These are phyloP conservation scores for Phytophthora rubi DNA, from an alignment of 352 stramenopile genomes.

Conservation along the genomic window DNA sequence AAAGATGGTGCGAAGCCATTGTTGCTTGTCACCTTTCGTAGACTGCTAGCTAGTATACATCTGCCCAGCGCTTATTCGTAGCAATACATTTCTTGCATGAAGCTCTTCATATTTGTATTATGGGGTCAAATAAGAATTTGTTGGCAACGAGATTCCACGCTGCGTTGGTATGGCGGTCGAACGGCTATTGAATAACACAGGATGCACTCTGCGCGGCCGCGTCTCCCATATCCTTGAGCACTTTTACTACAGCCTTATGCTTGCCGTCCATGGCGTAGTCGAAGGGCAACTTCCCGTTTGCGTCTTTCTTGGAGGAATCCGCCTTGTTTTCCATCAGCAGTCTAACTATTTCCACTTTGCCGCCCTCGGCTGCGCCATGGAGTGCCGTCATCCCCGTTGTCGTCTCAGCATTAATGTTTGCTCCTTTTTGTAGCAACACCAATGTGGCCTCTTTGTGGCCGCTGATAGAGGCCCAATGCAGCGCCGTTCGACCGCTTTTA, in stretches of 20 bases:
- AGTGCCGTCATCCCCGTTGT: conserved; percentile 92
- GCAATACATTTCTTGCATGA: conserved; percentile 37
- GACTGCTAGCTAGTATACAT: conserved; percentile 10
- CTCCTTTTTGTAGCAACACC: conserved; percentile 84
- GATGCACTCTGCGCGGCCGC: conserved; percentile 84
- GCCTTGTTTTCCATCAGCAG: conserved; percentile 92
- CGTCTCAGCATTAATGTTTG: conserved; percentile 90
- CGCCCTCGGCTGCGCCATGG: conserved; percentile 89
- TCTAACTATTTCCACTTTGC: conserved; percentile 92
- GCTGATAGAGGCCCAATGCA: conserved; percentile 94
- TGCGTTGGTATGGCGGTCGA: conserved; percentile 17
- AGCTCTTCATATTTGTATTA: conserved; percentile 49
- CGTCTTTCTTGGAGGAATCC: conserved; percentile 89
- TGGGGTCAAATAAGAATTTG: conserved; percentile 42
- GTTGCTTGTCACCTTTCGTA: conserved; percentile 16
- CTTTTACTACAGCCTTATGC: conserved; percentile 92
- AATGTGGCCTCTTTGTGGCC: conserved; percentile 92
- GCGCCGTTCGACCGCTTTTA: conserved; percentile 92
- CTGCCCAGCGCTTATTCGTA: conserved; percentile 12
- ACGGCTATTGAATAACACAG: conserved; percentile 81
- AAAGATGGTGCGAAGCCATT: neutral
- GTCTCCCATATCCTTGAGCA: conserved; percentile 94
- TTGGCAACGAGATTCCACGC: conserved; percentile 5
- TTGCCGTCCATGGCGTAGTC: conserved; percentile 93
- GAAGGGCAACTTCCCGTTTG: conserved; percentile 91